Evolutionary conservation across 139 green algal genomes (phyloP), one percentile per base, ranked within the genome.

Genomic region (Desmodesmus armatus): DNA sequence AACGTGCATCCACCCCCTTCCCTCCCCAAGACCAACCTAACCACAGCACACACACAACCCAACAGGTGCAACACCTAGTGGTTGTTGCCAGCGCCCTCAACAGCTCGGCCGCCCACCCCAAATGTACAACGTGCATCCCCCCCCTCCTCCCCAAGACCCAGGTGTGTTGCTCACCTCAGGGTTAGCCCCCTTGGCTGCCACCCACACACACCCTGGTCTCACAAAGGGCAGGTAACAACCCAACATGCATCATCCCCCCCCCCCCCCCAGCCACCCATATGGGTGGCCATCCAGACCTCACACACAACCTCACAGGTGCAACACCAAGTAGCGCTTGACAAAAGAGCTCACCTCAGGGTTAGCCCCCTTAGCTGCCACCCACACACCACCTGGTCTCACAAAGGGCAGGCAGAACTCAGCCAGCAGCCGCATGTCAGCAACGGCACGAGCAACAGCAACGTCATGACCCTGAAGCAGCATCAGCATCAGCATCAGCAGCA

Each of bases 331-430:
- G 25, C 17, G 35, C 3, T 4, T n/a, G 55, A 29, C 25, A 13
- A 23, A 5, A n/a, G 47, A 21, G 19, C 78, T 65, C 44, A 93
- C 91, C 88, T 95, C 41, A 0, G 90, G 88, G 11, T 87, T 70
- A 0, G 92, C 74, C 0, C 95, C 96, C 87, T 99, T 99, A 39
- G 95, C 90, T 27, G 96, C 96, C 43, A 98, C 78, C 90, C 93
- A 96, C 31, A 92, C 51, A 0, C 96, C 96, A 4, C 93, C 94
- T 2, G 88, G 66, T 5, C 87, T 88, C 66, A 98, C 93, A 44
- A 98, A 93, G 3, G 96, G 96, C 74, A 98, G 85, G 90, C 96
- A 99, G 51, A 98, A 92, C 90, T 99, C 96, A 17, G 92, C 91
- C 43, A 98, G 89, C 44, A 97, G 88, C 0, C 92, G 77, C 74